Percentiles rank a stretch among this genome's conserved stretches.
phyloP scores from a whole-genome alignment of 2,329 filamentous ascomycete genomes.

The Pyricularia sp. region DNA sequence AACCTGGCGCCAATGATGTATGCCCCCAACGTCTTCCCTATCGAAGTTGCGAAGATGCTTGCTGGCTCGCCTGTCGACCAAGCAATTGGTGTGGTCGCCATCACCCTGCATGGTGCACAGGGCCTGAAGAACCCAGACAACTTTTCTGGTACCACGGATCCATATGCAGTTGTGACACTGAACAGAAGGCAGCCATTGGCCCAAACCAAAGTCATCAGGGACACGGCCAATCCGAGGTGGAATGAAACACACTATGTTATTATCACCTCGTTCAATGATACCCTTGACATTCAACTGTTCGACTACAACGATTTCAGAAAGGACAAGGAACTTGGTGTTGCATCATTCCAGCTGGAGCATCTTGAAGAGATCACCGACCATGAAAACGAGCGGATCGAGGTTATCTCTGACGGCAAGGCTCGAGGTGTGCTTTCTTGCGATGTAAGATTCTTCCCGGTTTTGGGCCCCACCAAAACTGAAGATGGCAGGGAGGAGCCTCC shows the following conservation, averaged over 20 bases:
- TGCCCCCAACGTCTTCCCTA: constrained; percentile 91
- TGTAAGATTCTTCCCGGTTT: constrained; percentile 89
- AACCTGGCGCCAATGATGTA: constrained; percentile 98
- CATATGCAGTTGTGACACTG: constrained; percentile 77
- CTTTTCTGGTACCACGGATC: constrained; percentile 84
- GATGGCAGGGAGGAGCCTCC: constrained; percentile 73
- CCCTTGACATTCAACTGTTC: constrained; percentile 73
- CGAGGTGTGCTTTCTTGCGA: constrained; percentile 75
- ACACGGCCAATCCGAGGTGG: constrained; percentile 84
- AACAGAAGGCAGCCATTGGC: constrained; percentile 76
- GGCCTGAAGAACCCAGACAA: constrained; percentile 94
- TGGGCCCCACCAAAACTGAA: constrained; percentile 60
- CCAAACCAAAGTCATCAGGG: constrained; percentile 78
- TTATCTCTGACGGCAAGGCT: constrained; percentile 74
- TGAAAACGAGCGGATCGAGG: constrained; percentile 78
- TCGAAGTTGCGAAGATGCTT: constrained; percentile 97
- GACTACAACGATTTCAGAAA: constrained; percentile 96
- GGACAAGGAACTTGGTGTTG: constrained; percentile 86
- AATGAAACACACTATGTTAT: constrained; percentile 96
- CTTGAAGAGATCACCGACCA: constrained; percentile 68
- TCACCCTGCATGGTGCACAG: constrained; percentile 84
- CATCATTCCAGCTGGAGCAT: constrained; percentile 76
- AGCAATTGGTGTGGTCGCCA: constrained; percentile 85
- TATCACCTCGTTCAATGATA: constrained; percentile 81
- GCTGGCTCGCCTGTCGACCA: constrained; percentile 90